Conservation (phyloP, 805 yeast species). For the Candida dendrica region DNA sequence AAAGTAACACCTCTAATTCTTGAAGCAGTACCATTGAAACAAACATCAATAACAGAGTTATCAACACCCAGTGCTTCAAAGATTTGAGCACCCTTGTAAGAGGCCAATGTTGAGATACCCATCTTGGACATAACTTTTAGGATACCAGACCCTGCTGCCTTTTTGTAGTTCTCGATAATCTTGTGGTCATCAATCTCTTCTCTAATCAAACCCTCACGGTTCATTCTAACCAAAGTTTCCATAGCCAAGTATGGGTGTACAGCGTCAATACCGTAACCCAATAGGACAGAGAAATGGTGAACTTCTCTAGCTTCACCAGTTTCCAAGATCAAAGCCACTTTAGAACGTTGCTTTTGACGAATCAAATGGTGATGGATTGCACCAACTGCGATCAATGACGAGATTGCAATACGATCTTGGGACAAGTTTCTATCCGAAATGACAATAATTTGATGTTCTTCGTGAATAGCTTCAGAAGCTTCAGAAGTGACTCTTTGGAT, state of each 20-base stretch:
- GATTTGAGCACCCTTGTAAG: conserved; percentile 98
- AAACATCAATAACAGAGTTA: conserved; percentile 88
- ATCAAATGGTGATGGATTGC: conserved; percentile 96
- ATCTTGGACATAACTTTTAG: conserved; percentile 97
- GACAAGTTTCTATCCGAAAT: conserved; percentile 64
- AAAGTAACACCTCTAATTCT: conserved; percentile 94
- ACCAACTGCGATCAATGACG: conserved; percentile 89
- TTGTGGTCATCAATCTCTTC: conserved; percentile 48
- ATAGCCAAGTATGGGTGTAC: conserved; percentile 89
- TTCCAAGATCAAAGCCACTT: conserved; percentile 86
- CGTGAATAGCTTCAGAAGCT: conserved; percentile 79
- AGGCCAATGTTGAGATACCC: conserved; percentile 97
- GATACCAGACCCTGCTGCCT: conserved; percentile 85
- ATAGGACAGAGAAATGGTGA: conserved; percentile 88
- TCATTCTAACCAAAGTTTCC: conserved; percentile 82
- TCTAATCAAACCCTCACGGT: conserved; percentile 66
- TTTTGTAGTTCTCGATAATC: conserved; percentile 71
- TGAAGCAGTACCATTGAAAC: conserved; percentile 96
- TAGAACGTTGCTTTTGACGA: conserved; percentile 91
- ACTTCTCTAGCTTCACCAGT: conserved; percentile 97
- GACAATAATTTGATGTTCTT: conserved; percentile 65
- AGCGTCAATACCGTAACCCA: conserved; percentile 98
- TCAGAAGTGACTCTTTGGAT: conserved; percentile 82
- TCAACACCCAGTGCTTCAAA: conserved; percentile 96
- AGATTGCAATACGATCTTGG: conserved; percentile 64